phyloP scores from a whole-genome alignment of 2,329 filamentous ascomycete genomes.

The Cordyceps cicadae region DNA sequence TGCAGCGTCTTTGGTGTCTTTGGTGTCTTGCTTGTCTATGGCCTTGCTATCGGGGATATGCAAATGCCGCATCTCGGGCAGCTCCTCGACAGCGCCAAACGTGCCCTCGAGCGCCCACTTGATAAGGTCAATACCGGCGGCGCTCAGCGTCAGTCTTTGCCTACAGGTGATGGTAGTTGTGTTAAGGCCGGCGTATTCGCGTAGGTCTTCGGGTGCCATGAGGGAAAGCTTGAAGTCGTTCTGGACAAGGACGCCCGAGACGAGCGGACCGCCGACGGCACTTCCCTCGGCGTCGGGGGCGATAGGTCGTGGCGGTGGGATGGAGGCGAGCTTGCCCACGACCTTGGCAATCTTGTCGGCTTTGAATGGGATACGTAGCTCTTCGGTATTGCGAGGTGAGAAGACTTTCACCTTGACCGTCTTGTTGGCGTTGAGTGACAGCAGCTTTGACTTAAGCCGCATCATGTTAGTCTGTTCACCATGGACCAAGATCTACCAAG shows the following conservation, averaged over 20 bases:
- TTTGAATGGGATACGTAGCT: constrained; percentile 89
- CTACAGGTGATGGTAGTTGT: constrained; percentile 92
- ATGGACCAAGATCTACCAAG: constrained; percentile 71
- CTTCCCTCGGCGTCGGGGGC: constrained; percentile 23
- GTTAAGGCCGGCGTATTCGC: constrained; percentile 93
- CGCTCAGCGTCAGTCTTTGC: constrained; percentile 78
- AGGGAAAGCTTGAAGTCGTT: constrained; percentile 96
- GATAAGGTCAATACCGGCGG: constrained; percentile 84
- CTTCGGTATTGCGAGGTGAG: constrained; percentile 90
- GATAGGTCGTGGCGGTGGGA: constrained; percentile 54
- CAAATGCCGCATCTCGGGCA: constrained; percentile 45
- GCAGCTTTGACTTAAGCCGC: constrained; percentile 85
- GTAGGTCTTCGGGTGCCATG: constrained; percentile 92
- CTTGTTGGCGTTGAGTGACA: constrained; percentile 83
- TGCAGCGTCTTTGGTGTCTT: constrained; percentile 23
- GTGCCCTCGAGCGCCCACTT: constrained; percentile 91
- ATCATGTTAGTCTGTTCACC: constrained; percentile 98
- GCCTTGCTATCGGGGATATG: constrained; percentile 20
- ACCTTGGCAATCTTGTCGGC: constrained; percentile 94
- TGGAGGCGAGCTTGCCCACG: constrained; percentile 82
- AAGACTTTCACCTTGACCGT: constrained; percentile 80
- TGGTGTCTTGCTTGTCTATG: constrained; percentile 22
- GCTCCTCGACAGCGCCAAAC: constrained; percentile 75
- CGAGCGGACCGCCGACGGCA: constrained; percentile 40
- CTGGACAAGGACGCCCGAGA: constrained; percentile 88